Evolutionary conservation across 2,329 filamentous ascomycete species (phyloP).

Genomic region (Aspergillus terreus): DNA sequence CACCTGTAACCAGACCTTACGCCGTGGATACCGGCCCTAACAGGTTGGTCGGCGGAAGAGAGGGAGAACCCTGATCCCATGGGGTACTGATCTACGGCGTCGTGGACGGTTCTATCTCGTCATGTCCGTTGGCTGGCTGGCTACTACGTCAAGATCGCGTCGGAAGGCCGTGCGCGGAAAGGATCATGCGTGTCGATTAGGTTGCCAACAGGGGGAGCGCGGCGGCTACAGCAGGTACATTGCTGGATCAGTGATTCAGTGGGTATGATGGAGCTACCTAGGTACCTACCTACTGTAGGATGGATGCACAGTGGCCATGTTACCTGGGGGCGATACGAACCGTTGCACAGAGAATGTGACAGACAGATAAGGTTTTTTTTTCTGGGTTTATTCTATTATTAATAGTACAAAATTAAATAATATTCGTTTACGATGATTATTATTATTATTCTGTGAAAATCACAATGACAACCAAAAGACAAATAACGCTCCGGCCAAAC

Average conservation of each 20-base stretch:
- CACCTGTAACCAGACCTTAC: background rate
- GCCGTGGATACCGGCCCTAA: background rate
- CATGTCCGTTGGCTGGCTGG: background rate
- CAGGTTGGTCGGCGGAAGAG: background rate
- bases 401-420: background rate
- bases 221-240: background rate
- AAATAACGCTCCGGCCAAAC: background rate
- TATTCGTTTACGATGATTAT: too few relatives aligned
- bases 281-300: background rate
- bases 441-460: background rate
- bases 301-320: too few relatives aligned
- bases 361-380: background rate
- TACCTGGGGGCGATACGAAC: background rate
- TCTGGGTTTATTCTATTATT: background rate
- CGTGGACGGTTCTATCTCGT: too few relatives aligned
- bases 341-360: background rate
- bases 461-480: constrained; percentile 1
- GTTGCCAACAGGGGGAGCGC: constrained; percentile 4
- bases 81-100: constrained; percentile 1
- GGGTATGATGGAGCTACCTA: background rate
- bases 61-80: background rate
- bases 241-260: constrained; percentile 1
- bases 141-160: background rate
- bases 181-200: constrained; percentile 15
- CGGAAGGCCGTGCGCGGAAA: constrained; percentile 11